Evolutionary conservation across 2,329 filamentous ascomycete genomes (phyloP), one percentile per base, ranked within the genome.

Genomic region (Cryphonectria japonica): DNA sequence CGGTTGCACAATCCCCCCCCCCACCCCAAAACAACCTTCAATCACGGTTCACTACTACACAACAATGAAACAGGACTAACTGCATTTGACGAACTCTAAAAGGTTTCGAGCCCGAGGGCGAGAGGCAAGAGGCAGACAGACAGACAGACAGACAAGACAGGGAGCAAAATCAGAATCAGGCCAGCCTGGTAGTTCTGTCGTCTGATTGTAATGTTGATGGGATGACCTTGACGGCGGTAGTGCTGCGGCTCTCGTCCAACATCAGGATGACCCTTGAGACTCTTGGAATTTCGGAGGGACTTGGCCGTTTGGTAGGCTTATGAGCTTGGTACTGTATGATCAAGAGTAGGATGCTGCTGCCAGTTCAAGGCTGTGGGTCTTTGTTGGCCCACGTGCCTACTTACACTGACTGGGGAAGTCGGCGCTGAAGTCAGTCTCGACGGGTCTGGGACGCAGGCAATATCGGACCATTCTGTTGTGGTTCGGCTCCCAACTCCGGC

Each of bases 31-130:
- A 34, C 34, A 34, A 34, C 26, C 32, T 34, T 60, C n/a, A 16
- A 34, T 13, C 19, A 60, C 57, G 7, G 34, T 14, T n/a, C 7
- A 39, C 59, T 39, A 39, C 59, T 34, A 5, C 57, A 29, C 14
- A 29, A 41, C 50, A 46, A 50, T 67, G 32, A 67, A 39, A 59
- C 52, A 34, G 32, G 29, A 43, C 22, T 66, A 46, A 37, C 65
- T 60, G 61, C 66, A 69, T 34, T 52, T n/a, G 26, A 66, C n/a
- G 61, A 71, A 69, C 66, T 59, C 68, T 68, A 65, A 71, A 52
- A 14, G 52, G 26, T 32, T 16, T 34, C n/a, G 50, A 61, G 37
- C 50, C 66, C 52, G 66, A 54, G 52, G 60, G 46, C 32, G 29
- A 34, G n/a, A 41, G 61, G 46, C 41, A 34, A 34, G 37, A 39